Percentiles rank a stretch among this genome's conserved stretches.
phyloP scores from a whole-genome alignment of 2,329 filamentous ascomycete species.

The Nigrospora osmanthi region DNA sequence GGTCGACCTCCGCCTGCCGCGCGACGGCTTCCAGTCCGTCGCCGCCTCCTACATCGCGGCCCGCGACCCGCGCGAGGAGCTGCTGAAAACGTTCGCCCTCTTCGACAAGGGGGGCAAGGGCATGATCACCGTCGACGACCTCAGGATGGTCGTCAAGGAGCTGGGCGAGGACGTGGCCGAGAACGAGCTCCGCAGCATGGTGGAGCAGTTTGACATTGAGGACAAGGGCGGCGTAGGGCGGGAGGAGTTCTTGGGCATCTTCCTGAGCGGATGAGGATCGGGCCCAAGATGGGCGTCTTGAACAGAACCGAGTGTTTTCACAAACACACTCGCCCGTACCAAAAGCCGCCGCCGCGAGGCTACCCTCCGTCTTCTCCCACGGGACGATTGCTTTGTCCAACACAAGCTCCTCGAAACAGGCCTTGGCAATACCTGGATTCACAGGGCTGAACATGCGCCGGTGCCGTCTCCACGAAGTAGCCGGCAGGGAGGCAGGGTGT shows the following conservation, averaged over 20 bases:
- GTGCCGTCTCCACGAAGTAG: neutral
- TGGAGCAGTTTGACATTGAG: slow-evolving; percentile 94
- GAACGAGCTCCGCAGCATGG: slow-evolving; percentile 89
- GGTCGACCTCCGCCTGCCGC: slow-evolving; percentile 64
- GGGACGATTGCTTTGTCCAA: neutral
- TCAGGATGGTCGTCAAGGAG: slow-evolving; percentile 81
- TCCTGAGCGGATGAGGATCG: slow-evolving; percentile 19
- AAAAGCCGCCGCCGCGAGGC: neutral
- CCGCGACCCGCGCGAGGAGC: slow-evolving; percentile 85
- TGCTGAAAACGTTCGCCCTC: slow-evolving; percentile 80
- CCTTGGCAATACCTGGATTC: neutral
- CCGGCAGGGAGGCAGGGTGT: neutral
- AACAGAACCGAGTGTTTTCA: neutral
- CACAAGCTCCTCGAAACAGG: neutral
- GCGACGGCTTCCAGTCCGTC: slow-evolving; percentile 65
- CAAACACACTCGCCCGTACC: neutral
- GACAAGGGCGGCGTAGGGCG: slow-evolving; percentile 73
- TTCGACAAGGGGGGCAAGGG: slow-evolving; percentile 94
- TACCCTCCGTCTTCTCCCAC: neutral
- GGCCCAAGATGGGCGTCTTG: neutral
- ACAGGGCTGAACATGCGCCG: no score
- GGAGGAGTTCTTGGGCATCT: slow-evolving; percentile 61
- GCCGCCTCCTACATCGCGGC: slow-evolving; percentile 74
- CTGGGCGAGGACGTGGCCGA: slow-evolving; percentile 89
- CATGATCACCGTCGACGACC: slow-evolving; percentile 79